Base-by-base conservation (phyloP, 78 protist species). In the Isochrysis galbana region DNA sequence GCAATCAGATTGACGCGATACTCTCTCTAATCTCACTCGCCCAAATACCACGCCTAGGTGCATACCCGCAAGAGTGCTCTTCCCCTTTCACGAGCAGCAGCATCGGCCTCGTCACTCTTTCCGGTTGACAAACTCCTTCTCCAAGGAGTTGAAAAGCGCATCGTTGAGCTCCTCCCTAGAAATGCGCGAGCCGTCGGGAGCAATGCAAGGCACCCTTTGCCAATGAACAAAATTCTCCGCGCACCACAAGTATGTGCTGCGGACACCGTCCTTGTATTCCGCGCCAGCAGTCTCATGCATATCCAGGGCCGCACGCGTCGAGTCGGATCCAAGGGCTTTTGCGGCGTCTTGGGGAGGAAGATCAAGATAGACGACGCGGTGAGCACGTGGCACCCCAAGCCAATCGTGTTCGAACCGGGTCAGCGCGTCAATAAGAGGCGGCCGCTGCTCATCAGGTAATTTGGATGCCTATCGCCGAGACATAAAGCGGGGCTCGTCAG, bases 281-380 rank as follows among this genome's bases (percentile, higher is more conserved):
- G 4, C 41, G 36, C 72, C 48, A 0, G 90, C 90, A 23, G 39
- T 92, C 69, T 92, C 94, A 78, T 92, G 90, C 36, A 83, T 83
- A 82, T 92, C 94, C 38, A 92, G 86, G 32, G 5, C 84, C 54
- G 47, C 47, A 34, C 94, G 94, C 19, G 90, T 80, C 34, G 22
- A 32, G 54, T 61, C 74, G 7, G 74, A 61, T 2, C 74, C 32
- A 36, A 92, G 4, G 42, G 94, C 82, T 29, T 1, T 1, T 36
- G 34, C n/a, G 26, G 94, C 94, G 14, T 21, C 34, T 14, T 0
- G 22, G 22, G 90, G 94, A n/a, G 55, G 67, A 29, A 92, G 42
- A 44, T 92, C 84, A 32, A 92, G 86, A 51, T 92, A 92, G 10
- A 55, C 54, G 42, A 92, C 94, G 36, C 84, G 84, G 77, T 74